Evolutionary conservation across 2,329 filamentous ascomycete species (phyloP).

Genomic region (Pyrenophora teres): DNA sequence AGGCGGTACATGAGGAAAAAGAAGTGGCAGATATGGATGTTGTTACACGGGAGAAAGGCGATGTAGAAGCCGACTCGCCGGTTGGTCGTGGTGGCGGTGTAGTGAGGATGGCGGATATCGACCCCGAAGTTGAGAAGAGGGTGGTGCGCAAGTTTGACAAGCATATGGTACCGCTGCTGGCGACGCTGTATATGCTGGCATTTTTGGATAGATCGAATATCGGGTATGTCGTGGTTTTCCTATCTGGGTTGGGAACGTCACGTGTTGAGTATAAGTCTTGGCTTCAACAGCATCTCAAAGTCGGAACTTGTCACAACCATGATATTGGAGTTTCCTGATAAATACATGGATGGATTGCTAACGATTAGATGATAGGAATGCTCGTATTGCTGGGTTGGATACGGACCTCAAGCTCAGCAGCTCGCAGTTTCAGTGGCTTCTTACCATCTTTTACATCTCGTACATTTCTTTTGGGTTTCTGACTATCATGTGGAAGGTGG

Average conservation of each 20-base stretch:
- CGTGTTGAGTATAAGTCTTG: no score
- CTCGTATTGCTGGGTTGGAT: slow-evolving; percentile 49
- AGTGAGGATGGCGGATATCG: slow-evolving; percentile 7
- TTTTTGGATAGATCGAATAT: slow-evolving; percentile 48
- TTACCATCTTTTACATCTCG: slow-evolving; percentile 48
- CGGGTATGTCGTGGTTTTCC: slow-evolving; percentile 27
- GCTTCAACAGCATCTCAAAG: no score
- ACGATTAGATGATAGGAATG: slow-evolving; percentile 35
- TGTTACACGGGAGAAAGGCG: slow-evolving; percentile 1
- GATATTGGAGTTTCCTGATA: no score
- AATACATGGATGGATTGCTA: background rate
- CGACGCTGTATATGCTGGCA: slow-evolving; percentile 41
- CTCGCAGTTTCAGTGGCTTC: slow-evolving; percentile 41
- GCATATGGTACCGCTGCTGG: slow-evolving; percentile 41
- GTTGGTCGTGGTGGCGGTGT: no score
- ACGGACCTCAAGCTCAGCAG: slow-evolving; percentile 36
- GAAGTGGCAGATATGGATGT: background rate
- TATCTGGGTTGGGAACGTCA: no score
- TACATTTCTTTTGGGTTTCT: slow-evolving; percentile 46
- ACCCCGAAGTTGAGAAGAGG: slow-evolving; percentile 31
- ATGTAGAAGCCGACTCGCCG: slow-evolving; percentile 7
- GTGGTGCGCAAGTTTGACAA: slow-evolving; percentile 38
- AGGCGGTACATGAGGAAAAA: no score
- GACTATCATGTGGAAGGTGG: slow-evolving; percentile 46
- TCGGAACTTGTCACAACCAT: no score